Percentiles rank a stretch among this genome's conserved stretches.
These are phyloP conservation scores for Edaphochlamys debaryana DNA, from an alignment of 139 green algal genomes.

Conservation along the genomic window DNA sequence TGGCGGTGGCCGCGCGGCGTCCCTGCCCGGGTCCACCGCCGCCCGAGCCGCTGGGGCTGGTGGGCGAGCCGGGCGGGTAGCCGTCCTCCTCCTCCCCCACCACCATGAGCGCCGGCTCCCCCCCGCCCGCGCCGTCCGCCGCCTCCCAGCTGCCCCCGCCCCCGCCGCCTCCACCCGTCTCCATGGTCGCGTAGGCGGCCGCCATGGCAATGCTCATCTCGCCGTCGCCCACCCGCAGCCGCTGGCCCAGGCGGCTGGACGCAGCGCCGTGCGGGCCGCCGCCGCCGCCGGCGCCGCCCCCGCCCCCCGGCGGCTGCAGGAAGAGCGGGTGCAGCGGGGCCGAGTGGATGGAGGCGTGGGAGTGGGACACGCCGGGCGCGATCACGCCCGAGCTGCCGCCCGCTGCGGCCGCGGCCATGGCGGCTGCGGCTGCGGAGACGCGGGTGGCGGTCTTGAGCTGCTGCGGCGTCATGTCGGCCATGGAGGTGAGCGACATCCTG, in stretches of 20 bases:
- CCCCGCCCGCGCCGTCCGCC: background rate
- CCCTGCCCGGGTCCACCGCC: background rate
- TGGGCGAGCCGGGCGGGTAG: background rate
- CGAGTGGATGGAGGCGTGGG: background rate
- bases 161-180: too few relatives aligned
- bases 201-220: too few relatives aligned
- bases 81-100: background rate
- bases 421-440: constrained; percentile 5
- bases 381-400: background rate
- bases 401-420: background rate
- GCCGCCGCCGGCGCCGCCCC: background rate
- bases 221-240: background rate
- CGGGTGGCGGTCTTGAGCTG: background rate
- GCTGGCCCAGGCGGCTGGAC: background rate
- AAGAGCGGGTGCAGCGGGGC: constrained; percentile 7
- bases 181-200: too few relatives aligned
- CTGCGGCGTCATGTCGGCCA: constrained; percentile 29
- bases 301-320: background rate
- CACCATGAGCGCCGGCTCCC: background rate
- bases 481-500: constrained; percentile 26
- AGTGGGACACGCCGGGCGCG: background rate
- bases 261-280: background rate
- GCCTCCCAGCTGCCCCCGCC: background rate
- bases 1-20: background rate
- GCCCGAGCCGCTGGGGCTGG: background rate